These are phyloP conservation scores for Spinellus fusiger DNA, from an alignment of 192 early-diverging fungal genomes.

Conservation along the genomic window DNA sequence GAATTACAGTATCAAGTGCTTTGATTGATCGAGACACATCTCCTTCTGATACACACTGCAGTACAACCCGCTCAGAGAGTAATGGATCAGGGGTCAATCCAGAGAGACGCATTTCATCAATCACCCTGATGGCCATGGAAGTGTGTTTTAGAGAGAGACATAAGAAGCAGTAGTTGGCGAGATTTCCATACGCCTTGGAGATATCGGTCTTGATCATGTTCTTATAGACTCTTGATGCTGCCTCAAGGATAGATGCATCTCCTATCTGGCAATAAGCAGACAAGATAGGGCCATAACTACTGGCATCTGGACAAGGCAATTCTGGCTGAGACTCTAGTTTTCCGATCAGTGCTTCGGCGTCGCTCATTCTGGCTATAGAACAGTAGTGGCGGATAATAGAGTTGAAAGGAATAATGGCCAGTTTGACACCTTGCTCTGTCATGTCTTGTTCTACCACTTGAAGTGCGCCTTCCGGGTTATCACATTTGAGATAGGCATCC, in stretches of 20 bases:
- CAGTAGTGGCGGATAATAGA: slow-evolving; percentile 32
- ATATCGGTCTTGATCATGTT: slow-evolving; percentile 23
- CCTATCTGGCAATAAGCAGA: slow-evolving; percentile 11
- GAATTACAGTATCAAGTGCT: slow-evolving; percentile 8
- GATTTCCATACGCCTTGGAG: slow-evolving; percentile 27
- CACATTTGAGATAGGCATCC: slow-evolving; percentile 30
- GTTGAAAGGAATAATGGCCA: slow-evolving; percentile 27
- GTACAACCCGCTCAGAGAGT: slow-evolving; percentile 16
- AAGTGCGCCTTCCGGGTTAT: slow-evolving; percentile 17
- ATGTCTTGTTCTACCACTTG: slow-evolving; percentile 25
- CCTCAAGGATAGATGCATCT: background rate
- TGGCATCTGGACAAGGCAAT: slow-evolving; percentile 26
- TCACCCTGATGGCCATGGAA: slow-evolving; percentile 2
- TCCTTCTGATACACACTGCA: background rate
- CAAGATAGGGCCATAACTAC: slow-evolving; percentile 29
- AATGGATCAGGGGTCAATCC: slow-evolving; percentile 25
- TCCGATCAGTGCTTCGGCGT: slow-evolving; percentile 16
- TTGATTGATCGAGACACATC: slow-evolving; percentile 6
- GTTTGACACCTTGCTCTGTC: slow-evolving; percentile 17
- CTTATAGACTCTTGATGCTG: slow-evolving; percentile 19
- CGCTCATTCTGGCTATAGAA: slow-evolving; percentile 1
- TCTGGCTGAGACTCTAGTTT: slow-evolving; percentile 7
- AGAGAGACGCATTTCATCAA: slow-evolving; percentile 18
- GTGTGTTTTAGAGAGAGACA: slow-evolving; percentile 5
- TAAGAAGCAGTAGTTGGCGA: slow-evolving; percentile 26